Base-by-base conservation (phyloP, 2,329 filamentous ascomycete species). In the Calonectria fujianensis region DNA sequence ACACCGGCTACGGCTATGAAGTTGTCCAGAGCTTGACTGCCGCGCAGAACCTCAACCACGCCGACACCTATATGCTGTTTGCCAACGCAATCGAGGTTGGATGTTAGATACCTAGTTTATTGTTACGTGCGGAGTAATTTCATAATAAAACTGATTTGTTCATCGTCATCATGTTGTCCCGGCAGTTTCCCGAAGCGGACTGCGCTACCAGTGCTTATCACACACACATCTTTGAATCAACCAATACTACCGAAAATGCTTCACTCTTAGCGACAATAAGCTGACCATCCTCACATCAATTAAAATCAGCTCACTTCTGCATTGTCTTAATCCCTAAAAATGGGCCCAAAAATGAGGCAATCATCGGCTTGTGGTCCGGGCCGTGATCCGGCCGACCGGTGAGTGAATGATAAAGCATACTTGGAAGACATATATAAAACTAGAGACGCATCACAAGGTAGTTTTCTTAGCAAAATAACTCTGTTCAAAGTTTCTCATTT, bases 1-100 rank as follows among this genome's bases (percentile, higher is more conserved):
- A 89, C 66, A 88, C 85, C 24, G 90, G 90, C 32, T 93, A 92
- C 78, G 81, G 85, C 7, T 86, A 90, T 70, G 85, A 83, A 31
- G 90, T 90, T 57, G 90, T 91, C 73, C 77, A 82, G 16, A 77
- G 82, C 6, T 82, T 93, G 74, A 85, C 83, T 4, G 85, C 86
- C 0, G 76, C 81, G 4, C 82, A 89, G 79, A 91, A 91, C 52
- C 79, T 93, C 16, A 85, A 87, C 78, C 93, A 94, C 76, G 92
- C 92, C n/a, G 92, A 94, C 81, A 89, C 88, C 0, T 93, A 87
- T 65, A 80, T 84, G 10, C 77, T 87, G 16, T 87, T 85, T 66
- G 83, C 84, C 50, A 83, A 86, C 71, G 84, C 86, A 72, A 83
- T 86, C 76, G 81, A 83, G 68, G 37, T 73, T 37, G 41, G 54